These are phyloP conservation scores for Monosporozyma yasuniensis DNA, from an alignment of 805 yeast genomes.

Conservation along the genomic window DNA sequence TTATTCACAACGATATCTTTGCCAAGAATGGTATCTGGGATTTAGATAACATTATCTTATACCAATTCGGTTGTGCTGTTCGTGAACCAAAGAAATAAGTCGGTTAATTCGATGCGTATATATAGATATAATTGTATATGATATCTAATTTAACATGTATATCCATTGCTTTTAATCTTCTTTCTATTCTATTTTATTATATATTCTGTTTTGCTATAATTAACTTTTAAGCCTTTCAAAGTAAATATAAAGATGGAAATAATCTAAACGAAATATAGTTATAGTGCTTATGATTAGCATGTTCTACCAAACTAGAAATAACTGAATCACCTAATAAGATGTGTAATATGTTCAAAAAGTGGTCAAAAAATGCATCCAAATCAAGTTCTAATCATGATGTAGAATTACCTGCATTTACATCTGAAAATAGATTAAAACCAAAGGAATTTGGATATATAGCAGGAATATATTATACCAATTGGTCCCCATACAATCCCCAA, in stretches of 20 bases:
- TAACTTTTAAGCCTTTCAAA: neutral
- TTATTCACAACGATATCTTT: conserved; percentile 56
- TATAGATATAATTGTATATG: neutral
- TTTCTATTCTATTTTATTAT: neutral
- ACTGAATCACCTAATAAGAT: too few relatives aligned
- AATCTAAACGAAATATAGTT: neutral
- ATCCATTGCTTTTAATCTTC: neutral
- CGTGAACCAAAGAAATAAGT: conserved; percentile 32
- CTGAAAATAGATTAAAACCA: too few relatives aligned
- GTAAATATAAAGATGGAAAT: neutral
- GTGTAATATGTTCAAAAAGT: too few relatives aligned
- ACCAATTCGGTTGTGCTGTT: conserved; percentile 44
- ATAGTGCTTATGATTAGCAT: neutral
- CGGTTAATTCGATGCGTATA: neutral
- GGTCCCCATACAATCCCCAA: conserved; percentile 60
- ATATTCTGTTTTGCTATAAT: neutral
- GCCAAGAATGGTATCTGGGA: conserved; percentile 70
- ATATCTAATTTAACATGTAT: neutral
- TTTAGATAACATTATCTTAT: conserved; percentile 47
- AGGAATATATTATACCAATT: conserved; percentile 45
- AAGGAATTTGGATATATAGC: conserved; percentile 11
- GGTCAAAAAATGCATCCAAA: too few relatives aligned
- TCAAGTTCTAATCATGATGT: too few relatives aligned
- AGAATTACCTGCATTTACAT: too few relatives aligned
- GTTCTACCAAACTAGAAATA: too few relatives aligned